These are phyloP conservation scores for Xylaria venustula DNA, from an alignment of 495 filamentous ascomycete genomes.

Conservation along the genomic window DNA sequence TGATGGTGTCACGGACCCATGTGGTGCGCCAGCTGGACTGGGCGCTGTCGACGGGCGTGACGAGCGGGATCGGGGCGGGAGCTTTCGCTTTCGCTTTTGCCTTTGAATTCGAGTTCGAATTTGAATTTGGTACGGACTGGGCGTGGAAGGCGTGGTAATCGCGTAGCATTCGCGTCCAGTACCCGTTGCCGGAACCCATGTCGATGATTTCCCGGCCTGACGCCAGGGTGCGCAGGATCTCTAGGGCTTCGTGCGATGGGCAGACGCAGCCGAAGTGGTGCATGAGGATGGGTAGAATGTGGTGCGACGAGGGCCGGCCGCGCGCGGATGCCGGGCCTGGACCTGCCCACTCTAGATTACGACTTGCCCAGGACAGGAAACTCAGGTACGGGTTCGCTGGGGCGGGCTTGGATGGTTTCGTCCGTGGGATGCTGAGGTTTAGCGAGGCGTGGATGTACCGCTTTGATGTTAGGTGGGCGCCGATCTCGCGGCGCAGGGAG, in stretches of 20 bases:
- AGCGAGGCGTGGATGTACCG: slow-evolving; percentile 35
- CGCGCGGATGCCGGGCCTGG: slow-evolving; percentile 35
- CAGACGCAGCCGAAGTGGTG: slow-evolving; percentile 66
- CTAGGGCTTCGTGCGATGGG: slow-evolving; percentile 54
- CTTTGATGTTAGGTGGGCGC: slow-evolving; percentile 46
- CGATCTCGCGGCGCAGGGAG: slow-evolving; percentile 50
- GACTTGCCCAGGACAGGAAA: slow-evolving; percentile 52
- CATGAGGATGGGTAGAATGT: slow-evolving; percentile 61
- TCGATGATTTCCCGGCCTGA: slow-evolving; percentile 45
- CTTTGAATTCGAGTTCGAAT: too few species aligned
- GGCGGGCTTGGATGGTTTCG: slow-evolving; percentile 27
- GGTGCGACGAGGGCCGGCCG: slow-evolving; percentile 44
- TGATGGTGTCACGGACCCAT: slow-evolving; percentile 59
- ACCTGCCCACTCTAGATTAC: slow-evolving; percentile 50
- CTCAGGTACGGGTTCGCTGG: slow-evolving; percentile 57
- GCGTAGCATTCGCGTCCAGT: slow-evolving; percentile 62
- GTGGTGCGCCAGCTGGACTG: slow-evolving; percentile 53
- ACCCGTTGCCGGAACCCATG: slow-evolving; percentile 59
- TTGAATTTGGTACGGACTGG: not conserved
- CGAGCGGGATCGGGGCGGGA: slow-evolving; percentile 25
- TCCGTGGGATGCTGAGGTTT: slow-evolving; percentile 35
- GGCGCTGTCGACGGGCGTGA: slow-evolving; percentile 49
- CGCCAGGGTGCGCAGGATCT: slow-evolving; percentile 46
- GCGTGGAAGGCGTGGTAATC: slow-evolving; percentile 36
- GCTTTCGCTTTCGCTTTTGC: not conserved